Base-by-base conservation (phyloP, 2,329 filamentous ascomycete species). In the Colletotrichum sp. region DNA sequence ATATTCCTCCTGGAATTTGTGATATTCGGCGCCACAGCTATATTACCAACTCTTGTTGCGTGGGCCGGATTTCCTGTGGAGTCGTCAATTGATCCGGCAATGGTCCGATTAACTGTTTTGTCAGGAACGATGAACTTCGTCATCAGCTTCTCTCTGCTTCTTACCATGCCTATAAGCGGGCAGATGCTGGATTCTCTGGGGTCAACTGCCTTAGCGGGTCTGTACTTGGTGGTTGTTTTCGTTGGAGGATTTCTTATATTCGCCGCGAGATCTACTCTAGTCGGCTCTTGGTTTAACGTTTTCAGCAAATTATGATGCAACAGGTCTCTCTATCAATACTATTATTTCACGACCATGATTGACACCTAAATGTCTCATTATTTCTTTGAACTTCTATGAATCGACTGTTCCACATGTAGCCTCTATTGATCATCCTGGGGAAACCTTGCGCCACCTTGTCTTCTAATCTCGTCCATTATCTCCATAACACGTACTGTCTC, bases 1-100 rank as follows among this genome's bases (percentile, higher is more conserved):
- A 81, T 88, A 13, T 87, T 88, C 72, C 81, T 83, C 21, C 84
- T 88, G 33, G 87, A 89, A 68, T 86, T 88, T 62, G 84, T 84
- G 57, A 83, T 87, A 24, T 88, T 88, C 57, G 86, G 86, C 27
- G 83, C 84, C 29, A 82, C 85, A 2, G 84, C 84, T 3, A 81
- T 88, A 16, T 77, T 88, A 1, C 87, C 87, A 1, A 87, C 86
- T 0, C 87, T 87, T 70, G 84, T 84, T 3, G 83, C 82, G 0
- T 77, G 74, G 8, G 77, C 80, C 8, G 76, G 78, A 21, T 82
- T 86, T 47, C 77, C 81, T 6, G 68, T 79, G 1, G 80, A 86
- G 54, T 81, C 24, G 24, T 24, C 24, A 24, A 24, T 5, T 12
- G 21, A 51, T 6, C 3, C 15, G 9, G 27, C 7, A 33, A 24